Base-by-base conservation (phyloP, 345 rosid species). In the Kernera saxatilis region DNA sequence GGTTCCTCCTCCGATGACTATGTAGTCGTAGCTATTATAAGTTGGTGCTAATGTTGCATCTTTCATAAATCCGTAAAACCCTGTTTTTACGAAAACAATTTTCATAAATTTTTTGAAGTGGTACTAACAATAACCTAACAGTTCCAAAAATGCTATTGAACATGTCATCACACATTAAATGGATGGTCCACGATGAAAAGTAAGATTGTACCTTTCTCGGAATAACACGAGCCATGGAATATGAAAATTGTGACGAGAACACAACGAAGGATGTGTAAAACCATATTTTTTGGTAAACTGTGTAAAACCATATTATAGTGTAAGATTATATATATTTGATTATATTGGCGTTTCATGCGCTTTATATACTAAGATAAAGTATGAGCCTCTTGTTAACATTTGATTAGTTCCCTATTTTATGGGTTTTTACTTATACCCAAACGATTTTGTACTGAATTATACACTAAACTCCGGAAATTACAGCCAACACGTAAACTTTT, bases 1-100 rank as follows among this genome's bases (percentile, higher is more conserved):
- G 8, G 97, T 89, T 53, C 98, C 97, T 27, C 96, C 96, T 2
- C 93, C 98, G 33, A 92, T 66, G 30, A 89, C 55, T 61, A 92
- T 86, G 85, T 89, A 92, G 79, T 89, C 98, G 17, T 75, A 77
- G 69, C 27, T 58, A 3, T 70, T 35, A 30, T 22, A 10, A 8
- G 19, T 15, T 3, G 96, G 86, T 6, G 91, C 87, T 29, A 78
- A 63, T 25, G 74, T 74, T 63, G 93, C 93, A 52, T 84, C 84
- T 21, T 72, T 80, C 69, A 87, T 76, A 69, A 88, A 91, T 44
- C 82, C 53, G 62, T 83, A 74, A 62, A 77, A 3, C 10, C 85
- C 87, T 64, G 82, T 87, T 81, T 77, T 64, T 21, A 59, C 12
- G 35, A 5, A 52, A 29, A 23, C 7, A 4, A 14, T 8, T 13